Conservation (phyloP, 805 yeast species). For the Limtongia smithiae region DNA sequence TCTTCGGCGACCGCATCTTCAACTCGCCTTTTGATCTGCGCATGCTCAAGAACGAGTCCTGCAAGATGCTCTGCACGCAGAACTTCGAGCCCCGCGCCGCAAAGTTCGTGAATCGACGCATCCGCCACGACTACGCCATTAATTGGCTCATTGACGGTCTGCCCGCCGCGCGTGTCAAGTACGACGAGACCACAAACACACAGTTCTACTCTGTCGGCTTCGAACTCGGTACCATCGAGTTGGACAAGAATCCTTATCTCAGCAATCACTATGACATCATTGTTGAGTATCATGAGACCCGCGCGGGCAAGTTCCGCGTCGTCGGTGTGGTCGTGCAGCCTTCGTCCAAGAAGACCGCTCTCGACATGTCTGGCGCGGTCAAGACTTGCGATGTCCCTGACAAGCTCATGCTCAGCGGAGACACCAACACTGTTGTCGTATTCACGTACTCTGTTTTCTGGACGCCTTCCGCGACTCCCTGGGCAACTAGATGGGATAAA, state of each 20-base stretch:
- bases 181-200: constrained; percentile 56
- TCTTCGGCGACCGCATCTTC: constrained; percentile 94
- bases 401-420: constrained; percentile 39
- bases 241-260: constrained; percentile 53
- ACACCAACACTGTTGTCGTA: constrained; percentile 53
- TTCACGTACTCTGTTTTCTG: constrained; percentile 85
- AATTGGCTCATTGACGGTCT: constrained; percentile 95
- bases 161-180: constrained; percentile 68
- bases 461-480: constrained; percentile 63
- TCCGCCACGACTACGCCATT: constrained; percentile 77
- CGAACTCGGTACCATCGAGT: constrained; percentile 68
- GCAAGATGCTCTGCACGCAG: constrained; percentile 63
- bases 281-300: constrained; percentile 79
- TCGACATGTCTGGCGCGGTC: constrained; percentile 36
- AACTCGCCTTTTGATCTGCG: constrained; percentile 81
- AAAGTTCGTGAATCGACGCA: constrained; percentile 70
- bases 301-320: constrained; percentile 67
- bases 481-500: constrained; percentile 99
- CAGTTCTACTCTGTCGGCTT: constrained; percentile 78
- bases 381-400: constrained; percentile 34
- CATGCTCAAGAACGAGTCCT: constrained; percentile 69
- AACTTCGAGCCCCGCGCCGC: constrained; percentile 63
- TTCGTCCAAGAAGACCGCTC: constrained; percentile 47
- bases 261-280: constrained; percentile 76
- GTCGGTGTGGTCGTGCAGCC: constrained; percentile 87